phyloP scores from a whole-genome alignment of 345 rosid species.

The Iberis pinnata region DNA sequence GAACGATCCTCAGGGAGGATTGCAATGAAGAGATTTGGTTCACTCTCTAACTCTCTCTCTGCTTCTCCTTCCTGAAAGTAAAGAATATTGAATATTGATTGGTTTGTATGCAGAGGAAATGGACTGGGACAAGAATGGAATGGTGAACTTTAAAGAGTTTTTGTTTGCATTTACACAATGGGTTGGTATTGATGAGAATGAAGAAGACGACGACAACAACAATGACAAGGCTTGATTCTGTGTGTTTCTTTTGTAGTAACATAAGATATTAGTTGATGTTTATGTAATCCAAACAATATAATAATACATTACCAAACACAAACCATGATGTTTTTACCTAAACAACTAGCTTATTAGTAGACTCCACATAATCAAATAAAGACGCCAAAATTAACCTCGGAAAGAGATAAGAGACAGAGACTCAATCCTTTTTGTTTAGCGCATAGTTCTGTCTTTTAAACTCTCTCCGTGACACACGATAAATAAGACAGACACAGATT shows the following conservation, averaged over 20 bases:
- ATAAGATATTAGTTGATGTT: slow-evolving; percentile 5
- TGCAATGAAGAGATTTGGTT: slow-evolving; percentile 93
- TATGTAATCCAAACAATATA: slow-evolving; percentile 21
- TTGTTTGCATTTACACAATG: slow-evolving; percentile 85
- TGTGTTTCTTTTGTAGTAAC: neutral
- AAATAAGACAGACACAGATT: neutral
- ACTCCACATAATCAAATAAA: slow-evolving; percentile 2
- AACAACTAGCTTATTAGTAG: slow-evolving; percentile 19
- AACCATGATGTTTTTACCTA: slow-evolving; percentile 10
- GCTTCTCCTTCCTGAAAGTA: neutral
- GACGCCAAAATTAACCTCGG: slow-evolving; percentile 16
- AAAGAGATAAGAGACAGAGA: slow-evolving; percentile 11
- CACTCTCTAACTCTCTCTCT: slow-evolving; percentile 15
- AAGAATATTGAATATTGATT: neutral
- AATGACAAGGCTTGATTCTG: slow-evolving; percentile 18
- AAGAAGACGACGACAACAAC: slow-evolving; percentile 56
- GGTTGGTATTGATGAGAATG: slow-evolving; percentile 75
- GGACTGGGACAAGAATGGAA: slow-evolving; percentile 98
- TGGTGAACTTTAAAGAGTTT: slow-evolving; percentile 91
- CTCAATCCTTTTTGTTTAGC: neutral
- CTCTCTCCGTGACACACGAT: neutral
- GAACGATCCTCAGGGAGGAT: slow-evolving; percentile 80
- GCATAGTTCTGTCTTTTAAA: neutral
- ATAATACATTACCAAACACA: slow-evolving; percentile 17
- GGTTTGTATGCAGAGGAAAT: slow-evolving; percentile 69